Evolutionary conservation across 1,284 basidiomycete genomes (phyloP).

Genomic region (Coniferiporia weirii): DNA sequence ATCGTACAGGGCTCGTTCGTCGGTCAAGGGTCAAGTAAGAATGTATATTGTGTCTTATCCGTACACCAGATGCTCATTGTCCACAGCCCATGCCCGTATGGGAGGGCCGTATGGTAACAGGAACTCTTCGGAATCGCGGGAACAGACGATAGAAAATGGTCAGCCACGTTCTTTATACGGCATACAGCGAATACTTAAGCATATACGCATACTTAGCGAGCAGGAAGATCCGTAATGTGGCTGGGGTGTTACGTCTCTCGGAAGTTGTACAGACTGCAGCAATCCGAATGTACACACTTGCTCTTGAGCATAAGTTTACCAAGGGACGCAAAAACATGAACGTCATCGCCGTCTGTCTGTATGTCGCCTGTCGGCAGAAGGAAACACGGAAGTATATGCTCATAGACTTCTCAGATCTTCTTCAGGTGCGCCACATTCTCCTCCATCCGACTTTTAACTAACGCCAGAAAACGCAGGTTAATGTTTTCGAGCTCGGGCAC

Average conservation of each 20-base stretch:
- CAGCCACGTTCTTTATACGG: conserved; percentile 22
- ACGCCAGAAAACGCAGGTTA: conserved; percentile 56
- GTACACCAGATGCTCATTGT: background rate
- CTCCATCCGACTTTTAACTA: conserved; percentile 1
- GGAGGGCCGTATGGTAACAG: conserved; percentile 76
- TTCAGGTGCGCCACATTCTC: conserved; percentile 52
- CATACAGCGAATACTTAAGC: background rate
- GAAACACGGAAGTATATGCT: conserved; percentile 94
- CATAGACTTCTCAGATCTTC: conserved; percentile 93
- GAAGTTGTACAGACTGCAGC: conserved; percentile 80
- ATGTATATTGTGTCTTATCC: conserved; percentile 22
- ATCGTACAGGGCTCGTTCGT: conserved; percentile 96
- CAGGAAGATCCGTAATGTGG: conserved; percentile 78
- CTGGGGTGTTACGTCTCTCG: conserved; percentile 72
- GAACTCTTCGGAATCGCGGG: conserved; percentile 72
- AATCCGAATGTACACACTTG: conserved; percentile 87
- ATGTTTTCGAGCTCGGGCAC: conserved; percentile 96
- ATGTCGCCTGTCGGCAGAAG: conserved; percentile 89
- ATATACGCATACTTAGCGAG: conserved; percentile 48
- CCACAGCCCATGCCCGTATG: conserved; percentile 73
- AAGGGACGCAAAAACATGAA: conserved; percentile 91
- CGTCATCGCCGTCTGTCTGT: conserved; percentile 93
- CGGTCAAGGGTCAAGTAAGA: conserved; percentile 85
- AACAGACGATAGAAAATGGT: conserved; percentile 89
- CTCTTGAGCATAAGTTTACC: conserved; percentile 91